phyloP scores from a whole-genome alignment of 495 filamentous ascomycete species.

The Aspergillus bridgeri region DNA sequence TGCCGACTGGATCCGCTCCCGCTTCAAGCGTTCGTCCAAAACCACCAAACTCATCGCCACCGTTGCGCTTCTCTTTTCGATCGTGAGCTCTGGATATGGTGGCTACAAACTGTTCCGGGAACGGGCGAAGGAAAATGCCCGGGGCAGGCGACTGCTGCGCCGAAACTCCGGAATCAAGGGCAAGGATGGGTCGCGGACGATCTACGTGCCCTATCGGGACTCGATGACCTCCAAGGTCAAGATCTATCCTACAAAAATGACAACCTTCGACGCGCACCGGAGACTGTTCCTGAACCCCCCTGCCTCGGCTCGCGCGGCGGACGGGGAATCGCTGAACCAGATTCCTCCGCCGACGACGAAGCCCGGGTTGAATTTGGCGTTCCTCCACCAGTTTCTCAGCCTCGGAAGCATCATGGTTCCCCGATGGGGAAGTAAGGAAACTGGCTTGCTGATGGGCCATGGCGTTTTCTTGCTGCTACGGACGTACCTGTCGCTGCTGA shows the following conservation, averaged over 20 bases:
- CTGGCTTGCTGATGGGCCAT: conserved; percentile 81
- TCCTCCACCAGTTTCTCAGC: conserved; percentile 94
- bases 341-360: conserved; percentile 87
- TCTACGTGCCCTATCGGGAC: conserved; percentile 89
- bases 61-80: conserved; percentile 67
- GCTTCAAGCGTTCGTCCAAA: conserved; percentile 58
- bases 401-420: conserved; percentile 97
- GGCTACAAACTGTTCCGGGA: conserved; percentile 68
- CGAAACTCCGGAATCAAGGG: conserved; percentile 89
- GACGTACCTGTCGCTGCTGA: conserved; percentile 90
- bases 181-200: conserved; percentile 89
- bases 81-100: conserved; percentile 73
- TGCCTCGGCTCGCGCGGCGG: conserved; percentile 67
- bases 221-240: conserved; percentile 80
- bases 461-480: conserved; percentile 65
- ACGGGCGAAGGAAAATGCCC: conserved; percentile 70
- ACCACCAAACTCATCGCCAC: conserved; percentile 70
- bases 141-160: conserved; percentile 72
- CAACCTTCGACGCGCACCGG: conserved; percentile 94
- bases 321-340: conserved; percentile 56
- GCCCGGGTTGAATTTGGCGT: conserved; percentile 92
- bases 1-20: conserved; percentile 55
- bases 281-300: conserved; percentile 91
- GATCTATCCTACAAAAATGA: conserved; percentile 87
- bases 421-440: conserved; percentile 91